These are phyloP conservation scores for Linum trigynum DNA, from an alignment of 345 rosid genomes.

Conservation along the genomic window DNA sequence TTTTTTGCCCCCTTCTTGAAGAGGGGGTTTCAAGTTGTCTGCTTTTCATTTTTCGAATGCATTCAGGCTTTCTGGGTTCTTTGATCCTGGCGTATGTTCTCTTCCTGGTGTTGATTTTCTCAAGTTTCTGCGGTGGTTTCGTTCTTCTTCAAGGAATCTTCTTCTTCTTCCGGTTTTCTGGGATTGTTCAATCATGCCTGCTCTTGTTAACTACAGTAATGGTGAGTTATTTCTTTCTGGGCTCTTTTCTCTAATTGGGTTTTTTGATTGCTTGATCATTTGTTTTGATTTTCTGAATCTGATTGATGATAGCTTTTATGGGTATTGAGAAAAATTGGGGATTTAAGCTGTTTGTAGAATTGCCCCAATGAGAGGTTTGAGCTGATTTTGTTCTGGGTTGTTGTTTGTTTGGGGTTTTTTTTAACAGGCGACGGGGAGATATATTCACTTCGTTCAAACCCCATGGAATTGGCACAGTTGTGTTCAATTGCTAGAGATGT, in stretches of 20 bases:
- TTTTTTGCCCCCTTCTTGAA: background rate
- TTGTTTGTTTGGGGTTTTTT: conserved; percentile 9
- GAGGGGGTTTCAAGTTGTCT: background rate
- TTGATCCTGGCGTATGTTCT: conserved; percentile 14
- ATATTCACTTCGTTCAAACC: conserved; percentile 33
- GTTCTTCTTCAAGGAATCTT: conserved; percentile 17
- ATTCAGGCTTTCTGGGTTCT: conserved; percentile 21
- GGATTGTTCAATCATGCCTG: conserved; percentile 40
- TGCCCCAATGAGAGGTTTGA: background rate
- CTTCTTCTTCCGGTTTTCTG: conserved; percentile 6
- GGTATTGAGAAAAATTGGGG: conserved; percentile 3
- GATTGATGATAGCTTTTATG: background rate
- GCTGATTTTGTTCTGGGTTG: background rate
- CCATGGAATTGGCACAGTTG: conserved; percentile 31
- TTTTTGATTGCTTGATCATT: background rate
- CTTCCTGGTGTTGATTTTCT: conserved; percentile 6
- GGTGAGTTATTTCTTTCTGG: conserved; percentile 27
- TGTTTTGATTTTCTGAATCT: background rate
- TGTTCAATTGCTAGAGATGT: conserved; percentile 38
- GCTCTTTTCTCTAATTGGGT: background rate
- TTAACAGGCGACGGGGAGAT: conserved; percentile 60
- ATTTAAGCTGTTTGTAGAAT: conserved; percentile 3
- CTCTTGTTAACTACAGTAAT: conserved; percentile 43
- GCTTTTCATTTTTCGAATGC: conserved; percentile 19
- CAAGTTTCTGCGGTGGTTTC: conserved; percentile 8